Base-by-base conservation (phyloP, 2,329 filamentous ascomycete species). In the Sclerotinia borealis region DNA sequence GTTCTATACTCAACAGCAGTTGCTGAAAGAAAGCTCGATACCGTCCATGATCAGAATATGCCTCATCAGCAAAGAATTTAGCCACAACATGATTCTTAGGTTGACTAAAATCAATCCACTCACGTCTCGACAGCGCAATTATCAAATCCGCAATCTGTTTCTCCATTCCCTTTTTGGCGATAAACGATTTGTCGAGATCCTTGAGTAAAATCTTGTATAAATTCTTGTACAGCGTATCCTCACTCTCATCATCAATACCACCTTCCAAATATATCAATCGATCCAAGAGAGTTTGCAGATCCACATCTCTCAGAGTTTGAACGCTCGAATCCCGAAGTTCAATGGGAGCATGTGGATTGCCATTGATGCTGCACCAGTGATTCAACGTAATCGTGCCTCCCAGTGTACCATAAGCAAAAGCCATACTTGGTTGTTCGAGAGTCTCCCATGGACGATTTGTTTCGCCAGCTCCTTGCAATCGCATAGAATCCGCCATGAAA, bases 21-120 rank as follows among this genome's bases (percentile, higher is more conserved):
- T 92, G 89, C 72, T 91, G 88, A 73, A 90, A 91, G 76, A 92
- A 92, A 31, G 81, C 81, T 64, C 83, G 81, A 69, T 88, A 89
- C 34, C 63, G 63, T 36, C 70, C 70, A 51, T 81, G 78, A 68
- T 87, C 86, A 22, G 79, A 77, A 41, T 81, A 78, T 63, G 80
- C 79, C 15, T 81, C 80, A 68, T 88, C 83, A 66, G 87, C 51
- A 65, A 92, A 88, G 75, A 88, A 91, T 61, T 86, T 85, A 3
- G 89, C 89, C 29, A 88, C 84, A 27, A 91, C 86, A 71, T 92
- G 89, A 70, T 91, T 90, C 70, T 83, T 84, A 4, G 83, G 83
- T 41, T 81, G 79, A 34, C 87, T 88, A 69, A 91, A 90, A 74
- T 92, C 88, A 67, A 89, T 86, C 89, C 89, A 92, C 63, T 85